phyloP scores from a whole-genome alignment of 441 rosid species.

The Flueggea neowawraea region DNA sequence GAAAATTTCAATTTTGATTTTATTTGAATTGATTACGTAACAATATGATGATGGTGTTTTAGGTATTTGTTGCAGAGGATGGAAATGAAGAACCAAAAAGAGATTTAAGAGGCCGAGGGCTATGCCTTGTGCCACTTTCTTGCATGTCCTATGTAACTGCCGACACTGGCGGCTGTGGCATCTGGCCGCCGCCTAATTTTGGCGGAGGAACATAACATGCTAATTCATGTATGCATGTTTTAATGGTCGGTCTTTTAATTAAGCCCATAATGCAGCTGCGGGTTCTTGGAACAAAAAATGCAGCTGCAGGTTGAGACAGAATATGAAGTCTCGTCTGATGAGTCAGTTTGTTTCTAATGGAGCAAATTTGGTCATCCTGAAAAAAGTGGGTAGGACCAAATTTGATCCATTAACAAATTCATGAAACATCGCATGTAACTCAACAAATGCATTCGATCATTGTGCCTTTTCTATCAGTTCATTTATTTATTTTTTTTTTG shows the following conservation, averaged over 20 bases:
- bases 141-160: slow-evolving; percentile 72
- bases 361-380: slow-evolving; percentile 75
- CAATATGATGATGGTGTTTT: background rate
- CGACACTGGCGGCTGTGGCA: slow-evolving; percentile 34
- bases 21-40: background rate
- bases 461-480: too few species aligned
- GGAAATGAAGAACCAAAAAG: slow-evolving; percentile 33
- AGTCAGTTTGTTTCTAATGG: slow-evolving; percentile 29
- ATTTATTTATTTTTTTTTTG: too few species aligned
- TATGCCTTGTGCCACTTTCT: slow-evolving; percentile 83
- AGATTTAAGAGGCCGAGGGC: slow-evolving; percentile 75
- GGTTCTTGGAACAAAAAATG: too few species aligned
- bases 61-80: slow-evolving; percentile 35
- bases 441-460: too few species aligned
- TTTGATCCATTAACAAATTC: slow-evolving; percentile 49
- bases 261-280: too few species aligned
- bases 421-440: too few species aligned
- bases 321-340: too few species aligned
- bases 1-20: background rate
- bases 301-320: background rate
- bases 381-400: slow-evolving; percentile 50
- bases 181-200: slow-evolving; percentile 67
- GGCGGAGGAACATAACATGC: slow-evolving; percentile 41
- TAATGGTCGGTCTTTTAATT: too few species aligned
- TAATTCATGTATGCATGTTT: too few species aligned